These are phyloP conservation scores for Cucurbita argyrosperma DNA, from an alignment of 306 rosid species.

Conservation along the genomic window DNA sequence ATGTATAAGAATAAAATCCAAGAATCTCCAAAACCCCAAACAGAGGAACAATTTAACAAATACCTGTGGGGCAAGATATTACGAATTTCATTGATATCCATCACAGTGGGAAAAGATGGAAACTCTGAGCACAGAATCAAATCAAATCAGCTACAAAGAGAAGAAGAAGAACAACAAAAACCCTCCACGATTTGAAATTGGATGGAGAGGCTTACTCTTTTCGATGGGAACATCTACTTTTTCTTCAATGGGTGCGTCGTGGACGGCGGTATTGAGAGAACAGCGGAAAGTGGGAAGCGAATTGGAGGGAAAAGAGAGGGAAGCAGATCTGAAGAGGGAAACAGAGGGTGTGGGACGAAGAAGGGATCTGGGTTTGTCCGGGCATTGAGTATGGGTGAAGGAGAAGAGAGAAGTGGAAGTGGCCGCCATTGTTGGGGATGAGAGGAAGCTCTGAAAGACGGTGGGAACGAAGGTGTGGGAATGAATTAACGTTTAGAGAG, in stretches of 20 bases:
- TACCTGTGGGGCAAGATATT: slow-evolving; percentile 81
- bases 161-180: background rate
- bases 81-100: slow-evolving; percentile 77
- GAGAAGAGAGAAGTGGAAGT: background rate
- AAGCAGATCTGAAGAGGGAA: background rate
- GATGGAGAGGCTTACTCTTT: slow-evolving; percentile 9
- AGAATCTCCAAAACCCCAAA: background rate
- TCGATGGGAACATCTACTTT: slow-evolving; percentile 20
- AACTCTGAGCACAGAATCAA: slow-evolving; percentile 28
- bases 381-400: background rate
- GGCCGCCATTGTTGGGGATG: background rate
- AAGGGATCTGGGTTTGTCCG: background rate
- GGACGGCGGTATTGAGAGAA: background rate
- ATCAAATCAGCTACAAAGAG: background rate
- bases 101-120: slow-evolving; percentile 68
- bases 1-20: background rate
- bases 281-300: background rate
- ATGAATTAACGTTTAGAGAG: background rate
- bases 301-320: background rate
- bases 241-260: background rate
- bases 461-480: background rate
- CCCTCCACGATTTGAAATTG: background rate
- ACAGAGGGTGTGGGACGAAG: background rate
- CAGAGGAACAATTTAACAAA: background rate
- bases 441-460: background rate